Evolutionary conservation across 1,139 yeast genomes (phyloP), one percentile per base, ranked within the genome.

Genomic region (Kodamaea ohmeri): DNA sequence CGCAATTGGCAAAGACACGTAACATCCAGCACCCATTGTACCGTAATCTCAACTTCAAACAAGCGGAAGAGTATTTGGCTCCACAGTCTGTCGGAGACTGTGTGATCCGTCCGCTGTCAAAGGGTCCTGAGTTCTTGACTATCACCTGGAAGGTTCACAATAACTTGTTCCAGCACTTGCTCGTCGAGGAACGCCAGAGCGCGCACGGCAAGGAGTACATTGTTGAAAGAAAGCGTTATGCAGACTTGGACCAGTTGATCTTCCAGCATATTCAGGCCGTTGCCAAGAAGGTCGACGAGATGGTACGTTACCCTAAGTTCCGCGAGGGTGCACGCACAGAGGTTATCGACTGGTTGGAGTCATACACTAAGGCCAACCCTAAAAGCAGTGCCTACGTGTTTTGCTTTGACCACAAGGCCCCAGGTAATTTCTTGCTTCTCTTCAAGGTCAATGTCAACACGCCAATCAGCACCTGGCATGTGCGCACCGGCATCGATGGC

Each of bases 141-240:
- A 84, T 90, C 28, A 92, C 99, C 0, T 92, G 98, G 97, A 92
- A 92, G 58, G 90, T 94, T 27, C 92, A 88, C 43, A 92, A 86
- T 53, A 85, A 83, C 56, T 67, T 92, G 47, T 94, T 84, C 65
- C 98, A 94, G 59, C 97, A 92, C 59, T 70, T 94, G 46, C 90
- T 89, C 51, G 85, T 92, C 35, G 73, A 82, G 47, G 98, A 92
- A 61, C 71, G 76, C 38, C 80, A 49, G 8, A 45, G 53, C 34
- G 79, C 75, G 0, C 33, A 29, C 6, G 61, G 83, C 37, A 78
- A 78, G 48, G 75, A 74, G 31, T 72, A 85, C 44, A 65, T 71
- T 42, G 89, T 89, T 31, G 97, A 88, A 37, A 74, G 74, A 28
- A 77, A 76, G 50, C 67, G 69, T 35, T 92, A 86, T 59, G 76